Percentiles rank a stretch among this genome's conserved stretches.
Evolutionary conservation across 2,329 filamentous ascomycete genomes (phyloP).

Genomic region (Fusarium chlamydosporum): DNA sequence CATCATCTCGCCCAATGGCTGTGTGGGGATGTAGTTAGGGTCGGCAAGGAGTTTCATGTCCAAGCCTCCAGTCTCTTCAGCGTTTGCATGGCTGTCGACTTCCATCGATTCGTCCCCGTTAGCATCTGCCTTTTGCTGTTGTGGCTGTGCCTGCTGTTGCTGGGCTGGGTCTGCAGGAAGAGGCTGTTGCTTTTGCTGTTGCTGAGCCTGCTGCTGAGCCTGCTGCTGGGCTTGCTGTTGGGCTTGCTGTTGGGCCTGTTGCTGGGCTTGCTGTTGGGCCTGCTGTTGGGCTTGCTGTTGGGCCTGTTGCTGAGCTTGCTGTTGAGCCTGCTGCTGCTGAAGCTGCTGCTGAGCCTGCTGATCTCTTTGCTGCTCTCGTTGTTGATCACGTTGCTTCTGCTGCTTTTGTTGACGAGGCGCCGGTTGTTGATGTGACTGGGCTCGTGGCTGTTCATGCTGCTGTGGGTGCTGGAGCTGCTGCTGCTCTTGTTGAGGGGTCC

Average conservation of each 20-base stretch:
- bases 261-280: conserved; percentile 48
- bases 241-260: conserved; percentile 50
- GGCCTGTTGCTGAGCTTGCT: conserved; percentile 41
- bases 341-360: conserved; percentile 53
- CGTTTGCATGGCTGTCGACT: conserved; percentile 65
- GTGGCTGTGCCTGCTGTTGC: conserved; percentile 54
- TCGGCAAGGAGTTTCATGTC: conserved; percentile 65
- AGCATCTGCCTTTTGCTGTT: conserved; percentile 58
- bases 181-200: conserved; percentile 51
- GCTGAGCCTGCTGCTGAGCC: too few relatives aligned
- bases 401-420: conserved; percentile 50
- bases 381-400: conserved; percentile 54
- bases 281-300: conserved; percentile 50
- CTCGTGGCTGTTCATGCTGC: conserved; percentile 48
- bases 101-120: conserved; percentile 67
- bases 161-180: conserved; percentile 53
- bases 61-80: conserved; percentile 61
- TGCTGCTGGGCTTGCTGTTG: conserved; percentile 45
- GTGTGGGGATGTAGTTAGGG: conserved; percentile 65
- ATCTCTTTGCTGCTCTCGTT: conserved; percentile 52
- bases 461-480: conserved; percentile 47
- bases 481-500: conserved; percentile 50
- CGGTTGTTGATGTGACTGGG: conserved; percentile 51
- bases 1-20: conserved; percentile 72
- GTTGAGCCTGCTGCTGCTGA: conserved; percentile 44